Percentiles rank a stretch among this genome's conserved stretches.
phyloP scores from a whole-genome alignment of 108 stramenopile species.

The Poteriospumella lacustris region DNA sequence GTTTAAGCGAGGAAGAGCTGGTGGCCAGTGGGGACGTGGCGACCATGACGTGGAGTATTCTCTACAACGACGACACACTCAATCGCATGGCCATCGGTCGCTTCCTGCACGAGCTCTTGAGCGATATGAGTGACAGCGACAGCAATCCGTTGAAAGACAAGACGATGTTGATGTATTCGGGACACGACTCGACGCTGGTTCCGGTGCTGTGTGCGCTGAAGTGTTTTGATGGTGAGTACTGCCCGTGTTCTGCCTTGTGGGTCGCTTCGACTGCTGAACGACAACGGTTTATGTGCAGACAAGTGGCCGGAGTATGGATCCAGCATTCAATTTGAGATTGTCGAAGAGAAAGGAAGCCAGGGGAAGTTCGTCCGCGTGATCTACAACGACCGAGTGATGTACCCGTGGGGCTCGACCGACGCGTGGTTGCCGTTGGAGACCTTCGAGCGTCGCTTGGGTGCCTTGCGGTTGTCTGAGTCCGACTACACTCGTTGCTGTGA shows the following conservation, averaged over 20 bases:
- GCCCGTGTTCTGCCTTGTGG: background rate
- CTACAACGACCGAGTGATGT: too few relatives aligned
- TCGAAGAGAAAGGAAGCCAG: background rate
- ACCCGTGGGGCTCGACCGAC: too few relatives aligned
- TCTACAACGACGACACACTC: background rate
- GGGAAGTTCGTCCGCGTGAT: background rate
- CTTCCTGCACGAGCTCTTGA: background rate
- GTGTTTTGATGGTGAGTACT: background rate
- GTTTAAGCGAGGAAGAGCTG: background rate
- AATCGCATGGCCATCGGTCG: slow-evolving; percentile 1
- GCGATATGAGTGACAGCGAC: background rate
- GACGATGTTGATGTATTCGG: background rate
- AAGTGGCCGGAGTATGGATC: background rate
- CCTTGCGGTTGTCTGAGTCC: too few relatives aligned
- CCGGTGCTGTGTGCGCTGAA: background rate
- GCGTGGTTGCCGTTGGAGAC: too few relatives aligned
- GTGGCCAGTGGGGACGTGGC: background rate
- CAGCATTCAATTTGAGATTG: background rate
- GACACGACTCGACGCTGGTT: slow-evolving; percentile 2
- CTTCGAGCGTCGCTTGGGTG: too few relatives aligned
- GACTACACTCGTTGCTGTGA: too few relatives aligned
- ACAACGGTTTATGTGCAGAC: background rate
- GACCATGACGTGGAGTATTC: background rate
- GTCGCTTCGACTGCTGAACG: background rate
- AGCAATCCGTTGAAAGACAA: background rate